Conservation (phyloP, 1,139 yeast species). For the Magnusiomyces ingens region DNA sequence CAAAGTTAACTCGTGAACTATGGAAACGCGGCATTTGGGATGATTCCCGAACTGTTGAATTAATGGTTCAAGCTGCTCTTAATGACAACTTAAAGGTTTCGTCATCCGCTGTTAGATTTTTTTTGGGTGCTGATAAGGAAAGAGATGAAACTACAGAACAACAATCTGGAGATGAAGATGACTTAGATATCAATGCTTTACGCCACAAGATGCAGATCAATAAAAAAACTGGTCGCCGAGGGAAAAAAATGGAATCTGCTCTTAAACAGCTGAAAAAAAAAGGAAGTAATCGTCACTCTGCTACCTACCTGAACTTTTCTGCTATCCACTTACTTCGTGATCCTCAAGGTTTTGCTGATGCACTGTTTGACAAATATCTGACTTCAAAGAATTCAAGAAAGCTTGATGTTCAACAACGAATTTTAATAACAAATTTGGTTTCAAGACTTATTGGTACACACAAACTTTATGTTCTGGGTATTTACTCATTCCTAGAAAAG, state of each 20-base stretch:
- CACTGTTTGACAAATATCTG: constrained; percentile 63
- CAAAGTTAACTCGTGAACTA: constrained; percentile 85
- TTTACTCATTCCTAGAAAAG: constrained; percentile 80
- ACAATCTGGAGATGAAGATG: constrained; percentile 62
- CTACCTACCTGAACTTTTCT: constrained; percentile 81
- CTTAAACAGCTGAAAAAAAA: constrained; percentile 58
- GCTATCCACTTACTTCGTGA: constrained; percentile 91
- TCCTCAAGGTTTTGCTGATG: constrained; percentile 96
- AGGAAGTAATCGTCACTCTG: constrained; percentile 37
- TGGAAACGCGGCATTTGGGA: constrained; percentile 99
- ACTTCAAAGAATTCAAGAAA: constrained; percentile 52
- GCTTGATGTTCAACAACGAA: constrained; percentile 81
- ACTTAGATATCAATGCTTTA: constrained; percentile 41
- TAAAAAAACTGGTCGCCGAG: constrained; percentile 74
- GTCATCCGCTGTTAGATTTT: constrained; percentile 81
- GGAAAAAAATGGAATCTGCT: constrained; percentile 69
- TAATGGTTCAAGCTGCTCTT: constrained; percentile 92
- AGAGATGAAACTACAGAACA: constrained; percentile 78
- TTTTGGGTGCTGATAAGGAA: constrained; percentile 91
- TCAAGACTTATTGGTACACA: constrained; percentile 91
- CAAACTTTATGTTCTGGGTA: constrained; percentile 80
- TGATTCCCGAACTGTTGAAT: constrained; percentile 89
- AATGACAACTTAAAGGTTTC: constrained; percentile 86
- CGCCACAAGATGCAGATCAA: constrained; percentile 78
- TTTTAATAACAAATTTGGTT: constrained; percentile 75